Base-by-base conservation (phyloP, 441 rosid genomes). In the Gossypium schwendimanii region DNA sequence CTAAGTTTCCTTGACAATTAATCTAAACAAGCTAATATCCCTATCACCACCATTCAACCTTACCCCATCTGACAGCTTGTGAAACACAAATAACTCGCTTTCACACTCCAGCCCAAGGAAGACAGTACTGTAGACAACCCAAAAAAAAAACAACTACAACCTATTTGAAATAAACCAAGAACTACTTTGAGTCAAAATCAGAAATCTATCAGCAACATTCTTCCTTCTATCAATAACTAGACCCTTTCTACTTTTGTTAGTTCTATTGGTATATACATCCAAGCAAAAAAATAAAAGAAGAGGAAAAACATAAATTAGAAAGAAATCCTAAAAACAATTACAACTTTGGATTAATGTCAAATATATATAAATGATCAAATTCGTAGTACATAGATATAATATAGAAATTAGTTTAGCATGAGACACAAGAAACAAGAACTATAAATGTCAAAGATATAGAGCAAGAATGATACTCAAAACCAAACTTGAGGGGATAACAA, bases 381-480 rank as follows among this genome's bases (percentile, higher is more conserved):
- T 39, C 18, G 31, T 18, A 20, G 12, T 18, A 20, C 21, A 28
- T 12, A 6, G 20, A 65, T 21, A 65, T 20, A 18, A 53, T 83
- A 89, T 93, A 3, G 86, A 96, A 39, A 7, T 33, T 33, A 33
- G 45, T 31, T 33, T 31, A 33, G 23, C 47, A 15, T 8, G 45
- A 31, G 44, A 7, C 66, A 31, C 10, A 61, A 21, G 15, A n/a
- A 15, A 31, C 20, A 61, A 15, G 14, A 61, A 33, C 58, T 7
- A 53, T 7, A 6, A 21, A 17, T 53, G 58, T 61, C 23, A 61
- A 15, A 31, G 15, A 14, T 3, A 8, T 3, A 15, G 0, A 31
- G 45, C 5, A 31, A 60, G 20, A 60, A 60, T n/a, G 21, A 60
- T 60, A n/a, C 21, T 24, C 69, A 64, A 63, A 65, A 20, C 33